phyloP scores from a whole-genome alignment of 2,329 filamentous ascomycete genomes.

The Rutstroemia sp. region DNA sequence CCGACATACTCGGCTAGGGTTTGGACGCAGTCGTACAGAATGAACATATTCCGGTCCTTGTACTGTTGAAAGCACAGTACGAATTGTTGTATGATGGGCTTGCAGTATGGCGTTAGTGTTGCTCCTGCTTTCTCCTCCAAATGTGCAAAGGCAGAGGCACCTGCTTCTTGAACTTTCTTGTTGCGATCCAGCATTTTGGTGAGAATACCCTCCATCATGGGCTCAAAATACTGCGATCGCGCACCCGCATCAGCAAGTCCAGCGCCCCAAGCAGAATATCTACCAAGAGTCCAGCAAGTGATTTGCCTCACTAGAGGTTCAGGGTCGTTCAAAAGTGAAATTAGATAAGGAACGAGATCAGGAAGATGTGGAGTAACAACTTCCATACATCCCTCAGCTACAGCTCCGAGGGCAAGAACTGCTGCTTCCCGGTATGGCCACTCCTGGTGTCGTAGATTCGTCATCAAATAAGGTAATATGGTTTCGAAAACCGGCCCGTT shows the following conservation, averaged over 20 bases:
- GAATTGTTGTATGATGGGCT: slow-evolving; percentile 86
- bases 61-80: slow-evolving; percentile 89
- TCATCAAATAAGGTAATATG: slow-evolving; percentile 86
- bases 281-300: slow-evolving; percentile 92
- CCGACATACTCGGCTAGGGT: slow-evolving; percentile 90
- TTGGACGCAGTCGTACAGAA: slow-evolving; percentile 96
- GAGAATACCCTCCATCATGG: slow-evolving; percentile 94
- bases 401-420: slow-evolving; percentile 86
- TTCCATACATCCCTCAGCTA: slow-evolving; percentile 89
- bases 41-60: slow-evolving; percentile 99
- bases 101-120: slow-evolving; percentile 74
- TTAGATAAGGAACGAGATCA: slow-evolving; percentile 82
- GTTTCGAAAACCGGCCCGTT: slow-evolving; percentile 80
- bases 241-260: slow-evolving; percentile 59
- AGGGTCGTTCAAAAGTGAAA: slow-evolving; percentile 73
- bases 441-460: slow-evolving; percentile 78
- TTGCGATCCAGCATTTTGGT: slow-evolving; percentile 93
- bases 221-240: slow-evolving; percentile 76
- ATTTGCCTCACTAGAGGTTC: slow-evolving; percentile 94
- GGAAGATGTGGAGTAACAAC: slow-evolving; percentile 86
- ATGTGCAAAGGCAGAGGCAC: slow-evolving; percentile 90
- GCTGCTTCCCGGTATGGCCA: slow-evolving; percentile 93
- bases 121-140: slow-evolving; percentile 88
- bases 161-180: slow-evolving; percentile 96
- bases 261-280: slow-evolving; percentile 90